Percentiles rank a stretch among this genome's conserved stretches.
These are phyloP conservation scores for Fusarium buxicola DNA, from an alignment of 2,329 filamentous ascomycete genomes.

Conservation along the genomic window DNA sequence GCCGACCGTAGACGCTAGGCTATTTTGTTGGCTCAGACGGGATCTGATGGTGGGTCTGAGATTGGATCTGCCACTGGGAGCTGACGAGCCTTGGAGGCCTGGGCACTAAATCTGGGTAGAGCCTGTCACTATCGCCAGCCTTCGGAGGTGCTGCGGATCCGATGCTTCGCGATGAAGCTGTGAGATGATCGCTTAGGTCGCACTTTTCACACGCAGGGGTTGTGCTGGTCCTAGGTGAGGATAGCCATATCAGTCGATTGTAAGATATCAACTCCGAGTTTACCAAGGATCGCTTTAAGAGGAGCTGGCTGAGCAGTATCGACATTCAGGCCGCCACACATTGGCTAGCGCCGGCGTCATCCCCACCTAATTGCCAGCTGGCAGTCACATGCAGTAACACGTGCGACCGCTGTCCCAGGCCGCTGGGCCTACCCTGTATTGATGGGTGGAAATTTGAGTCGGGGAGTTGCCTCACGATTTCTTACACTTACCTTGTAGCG, in stretches of 20 bases:
- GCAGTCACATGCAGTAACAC: constrained; percentile 46
- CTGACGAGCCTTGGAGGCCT: constrained; percentile 12
- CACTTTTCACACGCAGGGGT: not conserved
- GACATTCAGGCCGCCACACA: constrained; percentile 46
- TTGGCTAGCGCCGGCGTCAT: constrained; percentile 39
- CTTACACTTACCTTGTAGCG: not conserved
- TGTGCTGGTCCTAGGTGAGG: not conserved
- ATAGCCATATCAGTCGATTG: constrained; percentile 12
- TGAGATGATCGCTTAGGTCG: constrained; percentile 1
- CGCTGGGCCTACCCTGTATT: constrained; percentile 31
- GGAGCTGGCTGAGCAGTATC: constrained; percentile 15
- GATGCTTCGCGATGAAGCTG: not conserved
- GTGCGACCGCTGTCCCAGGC: constrained; percentile 28
- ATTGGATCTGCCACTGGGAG: constrained; percentile 40
- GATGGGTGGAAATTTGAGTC: constrained; percentile 1
- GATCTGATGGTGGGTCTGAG: constrained; percentile 32
- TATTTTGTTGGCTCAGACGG: constrained; percentile 39
- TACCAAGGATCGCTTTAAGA: constrained; percentile 27
- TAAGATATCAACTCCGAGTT: constrained; percentile 29
- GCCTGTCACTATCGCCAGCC: too few relatives aligned
- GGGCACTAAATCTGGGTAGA: constrained; percentile 16
- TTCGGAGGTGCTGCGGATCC: not conserved
- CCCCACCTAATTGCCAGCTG: constrained; percentile 46
- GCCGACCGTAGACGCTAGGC: constrained; percentile 32
- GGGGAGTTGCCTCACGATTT: constrained; percentile 1